Evolutionary conservation across 2,329 filamentous ascomycete genomes (phyloP).

Genomic region (Grosmannia penicillata): DNA sequence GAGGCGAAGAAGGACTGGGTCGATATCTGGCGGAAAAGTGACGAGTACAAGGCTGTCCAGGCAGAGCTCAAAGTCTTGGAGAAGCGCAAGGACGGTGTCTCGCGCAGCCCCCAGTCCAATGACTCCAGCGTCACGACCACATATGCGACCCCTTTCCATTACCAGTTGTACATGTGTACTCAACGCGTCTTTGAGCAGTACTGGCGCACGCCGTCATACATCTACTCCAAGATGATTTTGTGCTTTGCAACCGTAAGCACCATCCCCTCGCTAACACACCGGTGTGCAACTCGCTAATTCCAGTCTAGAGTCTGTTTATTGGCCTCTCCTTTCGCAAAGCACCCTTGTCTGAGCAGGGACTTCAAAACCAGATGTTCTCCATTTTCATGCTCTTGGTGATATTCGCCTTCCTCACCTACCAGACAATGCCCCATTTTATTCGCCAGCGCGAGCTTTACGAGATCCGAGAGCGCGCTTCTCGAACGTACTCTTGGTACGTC

Average conservation of each 20-base stretch:
- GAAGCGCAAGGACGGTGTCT: constrained; percentile 12
- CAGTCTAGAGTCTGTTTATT: constrained; percentile 39
- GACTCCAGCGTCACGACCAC: constrained; percentile 26
- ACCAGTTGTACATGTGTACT: constrained; percentile 46
- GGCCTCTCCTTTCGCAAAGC: constrained; percentile 49
- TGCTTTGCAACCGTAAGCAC: constrained; percentile 16
- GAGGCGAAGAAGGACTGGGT: constrained; percentile 50
- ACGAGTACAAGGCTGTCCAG: constrained; percentile 56
- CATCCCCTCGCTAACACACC: not conserved
- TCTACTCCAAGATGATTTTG: constrained; percentile 54
- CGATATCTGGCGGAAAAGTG: constrained; percentile 22
- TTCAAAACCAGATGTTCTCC: constrained; percentile 50
- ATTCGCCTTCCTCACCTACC: constrained; percentile 44
- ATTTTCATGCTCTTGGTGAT: constrained; percentile 43
- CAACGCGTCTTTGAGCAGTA: constrained; percentile 61
- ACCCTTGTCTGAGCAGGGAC: constrained; percentile 40
- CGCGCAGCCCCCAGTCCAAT: not conserved
- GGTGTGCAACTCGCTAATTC: not conserved
- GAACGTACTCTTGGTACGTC: constrained; percentile 50
- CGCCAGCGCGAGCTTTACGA: constrained; percentile 52
- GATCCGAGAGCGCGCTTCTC: constrained; percentile 48
- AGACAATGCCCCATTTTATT: constrained; percentile 53
- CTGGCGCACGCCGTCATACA: constrained; percentile 63
- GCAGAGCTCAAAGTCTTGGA: constrained; percentile 28
- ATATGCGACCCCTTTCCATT: constrained; percentile 52